These are phyloP conservation scores for Russula sp. DNA, from an alignment of 768 basidiomycete species.

Conservation along the genomic window DNA sequence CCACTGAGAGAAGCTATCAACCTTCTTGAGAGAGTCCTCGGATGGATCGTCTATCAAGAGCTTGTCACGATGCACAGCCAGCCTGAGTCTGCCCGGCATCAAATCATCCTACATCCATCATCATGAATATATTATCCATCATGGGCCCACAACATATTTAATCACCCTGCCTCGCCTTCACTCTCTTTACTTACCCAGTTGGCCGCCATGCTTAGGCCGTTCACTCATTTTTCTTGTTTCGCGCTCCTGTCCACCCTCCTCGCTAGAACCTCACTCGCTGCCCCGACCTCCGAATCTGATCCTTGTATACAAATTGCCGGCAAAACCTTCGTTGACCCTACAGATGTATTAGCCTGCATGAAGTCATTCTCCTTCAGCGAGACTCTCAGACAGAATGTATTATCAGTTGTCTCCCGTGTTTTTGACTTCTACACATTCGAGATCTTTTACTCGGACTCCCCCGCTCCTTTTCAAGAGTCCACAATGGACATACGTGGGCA, in stretches of 20 bases:
- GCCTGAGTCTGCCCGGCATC: too few relatives aligned
- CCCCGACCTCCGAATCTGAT: constrained; percentile 20
- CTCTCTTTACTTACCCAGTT: not conserved
- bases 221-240: not conserved
- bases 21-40: too few relatives aligned
- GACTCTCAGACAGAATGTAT: constrained; percentile 40
- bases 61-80: too few relatives aligned
- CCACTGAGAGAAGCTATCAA: too few relatives aligned
- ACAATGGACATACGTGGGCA: constrained; percentile 53
- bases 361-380: constrained; percentile 43
- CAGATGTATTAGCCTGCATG: constrained; percentile 49
- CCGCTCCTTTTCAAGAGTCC: constrained; percentile 45
- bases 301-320: constrained; percentile 40
- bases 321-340: constrained; percentile 46
- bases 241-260: constrained; percentile 2
- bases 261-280: not conserved
- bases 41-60: too few relatives aligned
- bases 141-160: not conserved
- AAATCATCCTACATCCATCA: too few relatives aligned
- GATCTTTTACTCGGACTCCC: constrained; percentile 40
- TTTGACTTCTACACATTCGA: constrained; percentile 45
- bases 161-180: not conserved
- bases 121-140: too few relatives aligned
- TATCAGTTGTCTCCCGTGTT: constrained; percentile 37
- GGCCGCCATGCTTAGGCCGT: not conserved